Evolutionary conservation across 2,329 filamentous ascomycete genomes (phyloP).

Genomic region (Blumeria hordei): DNA sequence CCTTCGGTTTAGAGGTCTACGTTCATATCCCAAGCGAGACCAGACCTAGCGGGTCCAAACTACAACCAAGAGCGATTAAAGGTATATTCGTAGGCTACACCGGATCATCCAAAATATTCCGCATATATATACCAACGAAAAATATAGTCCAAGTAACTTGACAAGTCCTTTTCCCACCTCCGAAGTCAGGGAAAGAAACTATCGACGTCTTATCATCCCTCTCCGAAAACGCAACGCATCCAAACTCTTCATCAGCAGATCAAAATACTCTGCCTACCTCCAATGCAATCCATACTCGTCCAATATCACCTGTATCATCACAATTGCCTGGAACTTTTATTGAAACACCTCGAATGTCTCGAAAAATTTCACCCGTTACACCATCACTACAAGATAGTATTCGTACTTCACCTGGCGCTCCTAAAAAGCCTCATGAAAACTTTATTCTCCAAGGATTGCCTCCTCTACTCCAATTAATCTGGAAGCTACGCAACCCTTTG

Average conservation of each 20-base stretch:
- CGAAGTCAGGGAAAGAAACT: background rate
- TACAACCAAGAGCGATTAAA: background rate
- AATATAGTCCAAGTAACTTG: background rate
- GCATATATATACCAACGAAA: background rate
- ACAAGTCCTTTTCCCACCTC: background rate
- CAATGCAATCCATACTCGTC: background rate
- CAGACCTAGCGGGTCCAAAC: background rate
- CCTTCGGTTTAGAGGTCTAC: background rate
- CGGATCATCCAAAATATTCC: background rate
- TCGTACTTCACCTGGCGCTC: background rate
- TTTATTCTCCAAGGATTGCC: background rate
- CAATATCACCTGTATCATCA: background rate
- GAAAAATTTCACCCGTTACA: background rate
- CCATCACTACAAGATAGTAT: background rate
- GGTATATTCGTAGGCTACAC: background rate
- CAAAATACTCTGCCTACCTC: no score
- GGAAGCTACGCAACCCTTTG: no score
- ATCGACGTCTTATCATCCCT: background rate
- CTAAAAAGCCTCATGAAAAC: background rate
- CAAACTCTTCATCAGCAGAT: background rate
- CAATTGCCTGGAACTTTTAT: background rate
- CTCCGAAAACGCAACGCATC: no score
- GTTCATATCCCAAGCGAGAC: background rate
- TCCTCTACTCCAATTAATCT: no score
- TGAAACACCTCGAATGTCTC: background rate